Percentiles rank a stretch among this genome's conserved stretches.
These are phyloP conservation scores for Hyphopichia fennica DNA, from an alignment of 1,139 yeast genomes.

Conservation along the genomic window DNA sequence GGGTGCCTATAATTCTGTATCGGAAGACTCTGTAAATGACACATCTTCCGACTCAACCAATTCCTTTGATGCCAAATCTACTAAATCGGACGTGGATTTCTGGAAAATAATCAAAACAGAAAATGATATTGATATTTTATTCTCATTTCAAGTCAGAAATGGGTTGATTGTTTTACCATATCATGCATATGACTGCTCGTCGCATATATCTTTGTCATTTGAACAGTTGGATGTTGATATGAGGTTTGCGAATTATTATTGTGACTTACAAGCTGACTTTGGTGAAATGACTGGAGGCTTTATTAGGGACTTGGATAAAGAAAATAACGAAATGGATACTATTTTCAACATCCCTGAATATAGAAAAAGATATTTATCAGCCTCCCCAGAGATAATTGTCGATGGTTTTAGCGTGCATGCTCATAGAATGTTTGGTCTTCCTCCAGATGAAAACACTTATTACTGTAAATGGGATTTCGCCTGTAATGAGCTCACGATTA, in stretches of 20 bases:
- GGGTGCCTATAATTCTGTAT: neutral
- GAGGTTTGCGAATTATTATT: slow-evolving; percentile 86
- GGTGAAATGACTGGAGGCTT: slow-evolving; percentile 46
- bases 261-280: slow-evolving; percentile 73
- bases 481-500: slow-evolving; percentile 56
- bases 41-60: slow-evolving; percentile 3
- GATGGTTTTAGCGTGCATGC: slow-evolving; percentile 76
- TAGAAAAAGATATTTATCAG: slow-evolving; percentile 15
- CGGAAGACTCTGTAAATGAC: neutral
- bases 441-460: slow-evolving; percentile 86
- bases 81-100: slow-evolving; percentile 20
- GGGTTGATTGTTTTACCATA: slow-evolving; percentile 76
- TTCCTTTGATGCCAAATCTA: neutral
- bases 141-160: slow-evolving; percentile 65
- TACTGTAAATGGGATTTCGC: slow-evolving; percentile 88
- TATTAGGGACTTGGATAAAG: slow-evolving; percentile 17
- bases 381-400: slow-evolving; percentile 42
- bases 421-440: slow-evolving; percentile 89
- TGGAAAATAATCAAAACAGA: slow-evolving; percentile 51
- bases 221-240: slow-evolving; percentile 72
- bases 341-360: slow-evolving; percentile 30
- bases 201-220: slow-evolving; percentile 65
- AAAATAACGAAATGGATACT: slow-evolving; percentile 15
- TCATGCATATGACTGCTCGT: slow-evolving; percentile 62
- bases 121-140: slow-evolving; percentile 75